A percentile compares a stretch with the other conserved stretches of the same genome.
phyloP scores from a whole-genome alignment of 805 yeast genomes.

The Maudiozyma bulderi region DNA sequence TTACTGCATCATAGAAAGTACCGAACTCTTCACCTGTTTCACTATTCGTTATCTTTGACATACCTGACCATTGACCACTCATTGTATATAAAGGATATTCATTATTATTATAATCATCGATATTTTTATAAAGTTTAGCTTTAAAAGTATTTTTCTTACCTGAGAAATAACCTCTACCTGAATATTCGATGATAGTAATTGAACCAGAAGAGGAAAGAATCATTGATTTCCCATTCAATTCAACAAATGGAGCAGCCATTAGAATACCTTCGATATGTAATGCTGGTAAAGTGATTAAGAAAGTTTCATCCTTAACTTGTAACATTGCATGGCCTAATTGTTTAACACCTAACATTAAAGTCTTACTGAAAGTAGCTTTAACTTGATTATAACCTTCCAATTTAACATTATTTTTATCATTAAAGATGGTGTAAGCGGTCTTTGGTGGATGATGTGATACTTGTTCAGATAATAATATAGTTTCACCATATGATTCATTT shows the following conservation, averaged over 20 bases:
- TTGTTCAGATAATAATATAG: slow-evolving; percentile 77
- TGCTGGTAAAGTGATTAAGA: slow-evolving; percentile 82
- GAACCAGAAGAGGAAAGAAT: slow-evolving; percentile 79
- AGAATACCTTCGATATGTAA: slow-evolving; percentile 90
- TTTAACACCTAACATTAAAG: slow-evolving; percentile 70
- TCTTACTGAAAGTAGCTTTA: slow-evolving; percentile 70
- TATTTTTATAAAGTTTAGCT: slow-evolving; percentile 62
- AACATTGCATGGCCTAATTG: slow-evolving; percentile 88
- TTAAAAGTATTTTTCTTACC: slow-evolving; percentile 92
- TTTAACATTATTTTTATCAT: slow-evolving; percentile 56
- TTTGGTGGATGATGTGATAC: slow-evolving; percentile 97
- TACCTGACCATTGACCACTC: slow-evolving; percentile 87
- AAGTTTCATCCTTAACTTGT: slow-evolving; percentile 55
- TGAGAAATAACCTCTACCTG: slow-evolving; percentile 89
- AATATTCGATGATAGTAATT: slow-evolving; percentile 60
- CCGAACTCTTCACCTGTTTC: slow-evolving; percentile 27
- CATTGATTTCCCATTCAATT: slow-evolving; percentile 78
- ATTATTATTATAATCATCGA: slow-evolving; percentile 39
- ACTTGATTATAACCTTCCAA: slow-evolving; percentile 88
- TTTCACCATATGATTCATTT: slow-evolving; percentile 56
- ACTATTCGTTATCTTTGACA: slow-evolving; percentile 56
- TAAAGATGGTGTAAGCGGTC: slow-evolving; percentile 81
- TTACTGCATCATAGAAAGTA: slow-evolving; percentile 55
- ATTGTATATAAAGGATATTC: slow-evolving; percentile 69
- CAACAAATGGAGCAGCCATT: slow-evolving; percentile 88